Base-by-base conservation (phyloP, 495 filamentous ascomycete species). In the Chaetomidium leptoderma region DNA sequence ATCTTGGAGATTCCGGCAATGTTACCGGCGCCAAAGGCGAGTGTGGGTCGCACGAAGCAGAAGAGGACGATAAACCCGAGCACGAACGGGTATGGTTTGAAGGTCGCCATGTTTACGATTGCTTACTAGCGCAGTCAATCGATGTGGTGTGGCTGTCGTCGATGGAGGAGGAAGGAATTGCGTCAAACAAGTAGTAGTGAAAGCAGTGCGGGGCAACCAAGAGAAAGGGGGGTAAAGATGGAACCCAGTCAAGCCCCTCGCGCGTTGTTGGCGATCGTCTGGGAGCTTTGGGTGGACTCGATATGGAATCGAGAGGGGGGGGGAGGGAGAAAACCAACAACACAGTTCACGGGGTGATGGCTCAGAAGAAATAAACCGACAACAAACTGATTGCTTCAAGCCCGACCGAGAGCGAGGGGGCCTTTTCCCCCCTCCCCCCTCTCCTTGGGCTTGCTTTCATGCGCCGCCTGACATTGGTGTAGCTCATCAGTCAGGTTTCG, bases 1-100 rank as follows among this genome's bases (percentile, higher is more conserved):
- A 92, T 81, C 62, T 81, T 84, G 47, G 90, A 85, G 51, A 89
- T 81, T 6, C 86, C 68, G 53, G 83, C 83, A 63, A 95, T 92
- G 69, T 92, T 93, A 36, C 90, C 90, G 53, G 91, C 91, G 24
- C 91, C 91, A 65, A 96, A 96, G 11, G 88, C 91, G 66, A 85
- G 74, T 2, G 84, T 78, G 14, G 88, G 87, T 37, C 78, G 74
- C 21, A 83, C 80, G 42, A 78, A 79, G 58, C 86, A 72, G 57
- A 82, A 74, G 27, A 92, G 70, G 23, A 89, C 64, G 48, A 89
- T 46, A 44, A 78, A 69, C 58, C 69, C 71, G 48, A 77, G 66
- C 13, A 78, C 58, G 51, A 78, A 60, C 51, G 70, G 72, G 68
- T 69, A 72, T 9, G 71, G 67, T 60, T 72, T 77, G 36, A 73